Percentiles rank a stretch among this genome's conserved stretches.
Conservation (phyloP, 202 grass and related monocot species). For the Saccharum hybrid region DNA sequence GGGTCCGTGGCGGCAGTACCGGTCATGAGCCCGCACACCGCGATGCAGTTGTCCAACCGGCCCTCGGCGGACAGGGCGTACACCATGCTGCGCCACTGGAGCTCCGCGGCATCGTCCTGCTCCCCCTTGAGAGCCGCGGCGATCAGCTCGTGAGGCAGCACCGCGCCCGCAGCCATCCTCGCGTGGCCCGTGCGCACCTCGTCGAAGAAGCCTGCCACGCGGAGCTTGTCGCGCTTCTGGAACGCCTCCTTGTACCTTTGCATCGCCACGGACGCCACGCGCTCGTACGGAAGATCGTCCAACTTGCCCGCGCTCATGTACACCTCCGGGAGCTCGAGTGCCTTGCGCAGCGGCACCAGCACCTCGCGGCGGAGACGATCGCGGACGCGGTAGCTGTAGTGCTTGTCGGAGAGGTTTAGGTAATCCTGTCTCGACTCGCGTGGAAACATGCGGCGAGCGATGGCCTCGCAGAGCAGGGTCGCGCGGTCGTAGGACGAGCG, state of each 20-base stretch:
- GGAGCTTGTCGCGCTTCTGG: conserved; percentile 27
- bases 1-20: background rate
- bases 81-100: conserved; percentile 39
- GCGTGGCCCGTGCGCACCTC: conserved; percentile 37
- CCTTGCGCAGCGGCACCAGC: conserved; percentile 52
- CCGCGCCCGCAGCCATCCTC: background rate
- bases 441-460: conserved; percentile 10
- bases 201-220: conserved; percentile 34
- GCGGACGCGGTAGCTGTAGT: conserved; percentile 65
- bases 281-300: conserved; percentile 43
- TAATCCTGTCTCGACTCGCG: background rate
- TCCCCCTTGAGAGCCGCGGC: conserved; percentile 5
- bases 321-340: conserved; percentile 56
- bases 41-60: conserved; percentile 36
- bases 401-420: conserved; percentile 44
- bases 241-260: conserved; percentile 38
- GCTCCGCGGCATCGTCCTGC: background rate
- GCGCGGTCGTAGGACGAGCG: conserved; percentile 46
- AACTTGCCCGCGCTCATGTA: conserved; percentile 32
- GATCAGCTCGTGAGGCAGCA: conserved; percentile 32
- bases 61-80: background rate
- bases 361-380: conserved; percentile 51
- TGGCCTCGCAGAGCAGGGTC: conserved; percentile 20
- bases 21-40: conserved; percentile 26
- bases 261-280: conserved; percentile 44